These are phyloP conservation scores for Heritiera littoralis DNA, from an alignment of 345 rosid species.

Conservation along the genomic window DNA sequence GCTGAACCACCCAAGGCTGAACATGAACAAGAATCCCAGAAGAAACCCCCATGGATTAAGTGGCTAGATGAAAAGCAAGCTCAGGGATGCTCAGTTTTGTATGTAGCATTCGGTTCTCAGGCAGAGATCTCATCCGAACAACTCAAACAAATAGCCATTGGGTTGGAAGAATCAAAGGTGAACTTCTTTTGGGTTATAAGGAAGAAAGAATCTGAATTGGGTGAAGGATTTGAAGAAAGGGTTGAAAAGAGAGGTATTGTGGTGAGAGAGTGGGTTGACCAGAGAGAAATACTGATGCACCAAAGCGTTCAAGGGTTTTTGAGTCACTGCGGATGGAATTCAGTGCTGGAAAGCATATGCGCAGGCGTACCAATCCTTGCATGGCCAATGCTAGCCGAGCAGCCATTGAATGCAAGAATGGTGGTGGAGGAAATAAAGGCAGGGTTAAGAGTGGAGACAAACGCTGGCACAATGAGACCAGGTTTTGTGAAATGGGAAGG, in stretches of 20 bases:
- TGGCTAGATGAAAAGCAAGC: constrained; percentile 65
- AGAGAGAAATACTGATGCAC: constrained; percentile 58
- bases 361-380: constrained; percentile 74
- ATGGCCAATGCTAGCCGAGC: constrained; percentile 85
- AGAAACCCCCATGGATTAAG: constrained; percentile 50
- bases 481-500: constrained; percentile 55
- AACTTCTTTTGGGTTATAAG: constrained; percentile 68
- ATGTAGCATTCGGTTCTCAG: constrained; percentile 84
- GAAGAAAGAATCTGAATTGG: constrained; percentile 39
- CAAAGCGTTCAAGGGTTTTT: constrained; percentile 58
- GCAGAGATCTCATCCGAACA: constrained; percentile 56
- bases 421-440: constrained; percentile 62
- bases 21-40: too few relatives aligned
- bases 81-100: constrained; percentile 53
- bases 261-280: constrained; percentile 73
- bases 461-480: constrained; percentile 33
- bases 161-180: constrained; percentile 57
- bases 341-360: constrained; percentile 65
- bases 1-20: constrained; percentile 23
- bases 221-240: constrained; percentile 49
- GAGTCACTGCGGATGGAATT: constrained; percentile 94
- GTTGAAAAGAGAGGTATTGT: constrained; percentile 53
- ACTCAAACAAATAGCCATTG: constrained; percentile 52
- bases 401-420: constrained; percentile 63
- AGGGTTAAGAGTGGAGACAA: constrained; percentile 56